Conservation (phyloP, 768 basidiomycete species). For the Leucosporidium scottii region DNA sequence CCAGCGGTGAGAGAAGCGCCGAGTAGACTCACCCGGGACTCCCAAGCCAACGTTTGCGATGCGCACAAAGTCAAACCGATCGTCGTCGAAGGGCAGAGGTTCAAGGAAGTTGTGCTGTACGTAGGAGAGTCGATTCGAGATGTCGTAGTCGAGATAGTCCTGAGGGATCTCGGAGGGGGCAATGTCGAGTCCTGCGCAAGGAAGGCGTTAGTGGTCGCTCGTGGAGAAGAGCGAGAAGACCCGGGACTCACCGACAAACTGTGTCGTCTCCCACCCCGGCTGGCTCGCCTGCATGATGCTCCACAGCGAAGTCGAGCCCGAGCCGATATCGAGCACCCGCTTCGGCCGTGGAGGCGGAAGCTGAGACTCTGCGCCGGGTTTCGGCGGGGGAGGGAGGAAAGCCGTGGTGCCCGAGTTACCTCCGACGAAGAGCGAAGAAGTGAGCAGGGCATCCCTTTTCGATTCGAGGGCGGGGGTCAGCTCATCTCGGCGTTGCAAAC, state of each 20-base stretch:
- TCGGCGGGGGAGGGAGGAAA: too few species aligned
- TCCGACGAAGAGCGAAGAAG: too few species aligned
- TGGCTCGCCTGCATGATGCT: not conserved
- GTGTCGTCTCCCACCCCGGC: not conserved
- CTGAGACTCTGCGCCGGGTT: too few species aligned
- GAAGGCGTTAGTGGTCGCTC: too few species aligned
- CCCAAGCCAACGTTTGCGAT: not conserved
- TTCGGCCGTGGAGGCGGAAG: not conserved
- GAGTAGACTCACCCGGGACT: not conserved
- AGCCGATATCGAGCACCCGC: not conserved
- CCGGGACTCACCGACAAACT: not conserved
- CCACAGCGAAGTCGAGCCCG: not conserved
- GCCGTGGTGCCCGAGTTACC: too few species aligned
- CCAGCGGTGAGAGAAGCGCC: not conserved
- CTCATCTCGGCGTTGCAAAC: too few species aligned
- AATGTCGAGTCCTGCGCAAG: not conserved
- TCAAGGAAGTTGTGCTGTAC: conserved; percentile 2
- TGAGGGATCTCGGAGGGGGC: not conserved
- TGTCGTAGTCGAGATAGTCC: not conserved
- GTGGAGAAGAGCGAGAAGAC: not conserved
- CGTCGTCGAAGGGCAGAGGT: not conserved
- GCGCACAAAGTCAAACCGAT: not conserved
- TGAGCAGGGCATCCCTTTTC: too few species aligned
- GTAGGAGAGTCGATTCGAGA: not conserved
- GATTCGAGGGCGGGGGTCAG: too few species aligned